Conservation (phyloP, 768 basidiomycete genomes). For the Pleurotus cornucopiae region DNA sequence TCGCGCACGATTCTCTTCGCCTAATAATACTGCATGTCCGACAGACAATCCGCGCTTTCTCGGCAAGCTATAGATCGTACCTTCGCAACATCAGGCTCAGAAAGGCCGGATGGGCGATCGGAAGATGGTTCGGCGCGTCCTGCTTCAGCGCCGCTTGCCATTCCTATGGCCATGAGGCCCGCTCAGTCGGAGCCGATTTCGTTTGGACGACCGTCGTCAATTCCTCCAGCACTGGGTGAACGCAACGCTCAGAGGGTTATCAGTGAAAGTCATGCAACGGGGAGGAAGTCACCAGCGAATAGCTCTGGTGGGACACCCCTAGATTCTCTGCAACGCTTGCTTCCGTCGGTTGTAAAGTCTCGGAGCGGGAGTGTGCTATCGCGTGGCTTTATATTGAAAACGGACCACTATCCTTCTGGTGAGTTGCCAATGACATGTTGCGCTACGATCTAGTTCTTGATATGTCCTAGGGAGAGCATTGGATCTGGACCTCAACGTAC, state of each 20-base stretch:
- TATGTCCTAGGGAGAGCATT: slow-evolving; percentile 66
- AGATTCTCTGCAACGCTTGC: slow-evolving; percentile 65
- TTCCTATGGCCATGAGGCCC: background rate
- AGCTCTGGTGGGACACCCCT: slow-evolving; percentile 27
- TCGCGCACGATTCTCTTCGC: no score
- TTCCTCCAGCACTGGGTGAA: slow-evolving; percentile 13
- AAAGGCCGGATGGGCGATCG: background rate
- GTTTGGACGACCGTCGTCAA: slow-evolving; percentile 15
- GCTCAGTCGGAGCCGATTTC: background rate
- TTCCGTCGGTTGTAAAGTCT: slow-evolving; percentile 75
- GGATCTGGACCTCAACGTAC: slow-evolving; percentile 86
- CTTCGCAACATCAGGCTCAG: background rate
- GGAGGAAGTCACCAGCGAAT: slow-evolving; percentile 10
- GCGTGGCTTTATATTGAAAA: slow-evolving; percentile 91
- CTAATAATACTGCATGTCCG: background rate
- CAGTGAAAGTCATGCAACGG: slow-evolving; percentile 6
- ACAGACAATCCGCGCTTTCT: background rate
- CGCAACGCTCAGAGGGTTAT: background rate
- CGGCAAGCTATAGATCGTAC: background rate
- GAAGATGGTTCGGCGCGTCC: background rate
- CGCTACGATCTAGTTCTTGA: background rate
- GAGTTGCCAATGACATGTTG: slow-evolving; percentile 10
- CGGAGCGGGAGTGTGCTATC: slow-evolving; percentile 80
- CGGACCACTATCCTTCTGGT: slow-evolving; percentile 85
- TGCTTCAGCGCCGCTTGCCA: background rate